Percentiles rank a stretch among this genome's conserved stretches.
These are phyloP conservation scores for Microbotryomycetes sp. DNA, from an alignment of 1,284 basidiomycete genomes.

Conservation along the genomic window DNA sequence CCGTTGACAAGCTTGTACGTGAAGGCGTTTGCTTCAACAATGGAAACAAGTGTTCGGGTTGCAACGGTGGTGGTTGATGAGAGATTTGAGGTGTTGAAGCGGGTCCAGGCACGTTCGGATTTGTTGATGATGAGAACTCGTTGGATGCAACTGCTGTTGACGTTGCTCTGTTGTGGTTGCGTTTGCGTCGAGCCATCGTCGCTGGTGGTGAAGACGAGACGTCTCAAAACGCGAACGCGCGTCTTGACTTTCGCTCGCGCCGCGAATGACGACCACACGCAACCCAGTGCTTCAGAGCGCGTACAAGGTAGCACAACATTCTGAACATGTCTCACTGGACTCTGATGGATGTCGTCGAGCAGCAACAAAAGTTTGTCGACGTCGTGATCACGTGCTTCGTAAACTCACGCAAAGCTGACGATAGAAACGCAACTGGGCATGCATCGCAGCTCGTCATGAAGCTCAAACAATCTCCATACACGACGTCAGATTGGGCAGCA, in stretches of 20 bases:
- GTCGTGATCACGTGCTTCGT: not conserved
- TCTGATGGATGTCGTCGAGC: not conserved
- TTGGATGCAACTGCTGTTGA: not conserved
- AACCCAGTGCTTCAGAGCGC: constrained; percentile 15
- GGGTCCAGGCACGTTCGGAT: not conserved
- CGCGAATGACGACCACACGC: not conserved
- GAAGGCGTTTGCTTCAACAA: not conserved
- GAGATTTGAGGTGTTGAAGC: constrained; percentile 5
- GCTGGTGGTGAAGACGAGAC: not conserved
- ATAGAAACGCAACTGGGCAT: constrained; percentile 6
- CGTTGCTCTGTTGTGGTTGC: not conserved
- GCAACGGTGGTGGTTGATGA: not conserved
- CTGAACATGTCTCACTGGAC: constrained; percentile 8
- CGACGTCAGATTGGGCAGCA: constrained; percentile 14
- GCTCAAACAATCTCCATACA: constrained; percentile 6
- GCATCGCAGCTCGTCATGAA: not conserved
- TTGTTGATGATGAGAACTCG: not conserved
- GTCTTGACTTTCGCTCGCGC: not conserved
- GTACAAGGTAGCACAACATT: constrained; percentile 8
- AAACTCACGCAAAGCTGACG: too few species aligned
- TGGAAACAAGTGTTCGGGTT: not conserved
- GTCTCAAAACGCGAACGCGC: not conserved
- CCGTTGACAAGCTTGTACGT: not conserved
- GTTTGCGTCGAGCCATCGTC: not conserved
- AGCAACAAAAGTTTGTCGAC: not conserved